Conservation (phyloP, 208 protist species). For the Leptomonas seymouri region DNA sequence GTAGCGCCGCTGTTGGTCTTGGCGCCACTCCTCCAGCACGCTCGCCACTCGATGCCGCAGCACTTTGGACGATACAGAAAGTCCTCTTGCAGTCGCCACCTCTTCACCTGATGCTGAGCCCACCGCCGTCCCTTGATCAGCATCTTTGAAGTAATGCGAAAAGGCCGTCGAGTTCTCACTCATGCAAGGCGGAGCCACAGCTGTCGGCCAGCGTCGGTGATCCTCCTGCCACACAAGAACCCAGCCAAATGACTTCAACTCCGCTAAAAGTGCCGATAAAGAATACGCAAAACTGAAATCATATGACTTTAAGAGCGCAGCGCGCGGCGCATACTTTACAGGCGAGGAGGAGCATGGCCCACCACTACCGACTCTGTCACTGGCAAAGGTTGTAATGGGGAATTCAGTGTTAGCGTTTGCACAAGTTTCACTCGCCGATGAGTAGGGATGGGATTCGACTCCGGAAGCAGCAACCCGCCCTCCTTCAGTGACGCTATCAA, state of each 20-base stretch:
- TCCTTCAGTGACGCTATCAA: too few species aligned
- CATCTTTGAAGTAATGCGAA: neutral
- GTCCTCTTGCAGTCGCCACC: neutral
- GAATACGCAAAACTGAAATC: constrained; percentile 1
- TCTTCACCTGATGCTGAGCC: neutral
- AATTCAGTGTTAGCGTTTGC: too few species aligned
- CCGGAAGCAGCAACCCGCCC: too few species aligned
- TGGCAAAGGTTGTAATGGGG: too few species aligned
- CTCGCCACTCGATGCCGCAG: constrained; percentile 1
- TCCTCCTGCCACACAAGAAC: constrained; percentile 47
- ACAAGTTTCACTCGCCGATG: too few species aligned
- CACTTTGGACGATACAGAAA: neutral
- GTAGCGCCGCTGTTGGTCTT: constrained; percentile 1
- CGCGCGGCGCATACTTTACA: too few species aligned
- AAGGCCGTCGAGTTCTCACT: neutral
- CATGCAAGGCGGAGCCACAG: constrained; percentile 24
- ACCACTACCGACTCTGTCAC: too few species aligned
- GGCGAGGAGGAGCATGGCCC: too few species aligned
- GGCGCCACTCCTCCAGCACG: constrained; percentile 27
- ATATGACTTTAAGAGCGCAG: too few species aligned
- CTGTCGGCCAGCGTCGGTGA: constrained; percentile 39
- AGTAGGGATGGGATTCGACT: too few species aligned
- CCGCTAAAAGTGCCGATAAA: constrained; percentile 3
- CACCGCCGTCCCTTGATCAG: neutral
- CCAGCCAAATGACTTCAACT: constrained; percentile 31